Conservation (phyloP, 2,329 filamentous ascomycete genomes). For the Penicillium sp. region DNA sequence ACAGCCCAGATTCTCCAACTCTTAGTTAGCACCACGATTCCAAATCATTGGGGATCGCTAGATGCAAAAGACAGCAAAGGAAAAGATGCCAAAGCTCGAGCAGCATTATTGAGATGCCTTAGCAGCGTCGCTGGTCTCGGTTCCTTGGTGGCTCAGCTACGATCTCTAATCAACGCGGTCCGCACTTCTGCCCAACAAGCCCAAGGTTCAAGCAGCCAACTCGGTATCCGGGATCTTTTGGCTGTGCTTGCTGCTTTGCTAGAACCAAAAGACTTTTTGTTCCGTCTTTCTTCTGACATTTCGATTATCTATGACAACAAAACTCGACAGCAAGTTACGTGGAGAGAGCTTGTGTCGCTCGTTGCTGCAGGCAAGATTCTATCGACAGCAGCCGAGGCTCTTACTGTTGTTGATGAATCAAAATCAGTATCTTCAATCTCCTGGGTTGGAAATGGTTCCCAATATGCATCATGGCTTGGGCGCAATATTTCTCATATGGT, state of each 20-base stretch:
- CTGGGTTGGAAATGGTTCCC: conserved; percentile 66
- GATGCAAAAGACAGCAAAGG: conserved; percentile 28
- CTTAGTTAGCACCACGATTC: conserved; percentile 71
- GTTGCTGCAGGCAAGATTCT: conserved; percentile 62
- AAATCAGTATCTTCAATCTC: conserved; percentile 27
- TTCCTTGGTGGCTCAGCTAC: conserved; percentile 70
- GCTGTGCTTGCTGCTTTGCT: conserved; percentile 44
- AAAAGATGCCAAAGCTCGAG: conserved; percentile 20
- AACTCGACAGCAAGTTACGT: conserved; percentile 54
- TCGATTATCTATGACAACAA: conserved; percentile 39
- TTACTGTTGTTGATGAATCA: conserved; percentile 39
- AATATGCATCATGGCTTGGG: conserved; percentile 72
- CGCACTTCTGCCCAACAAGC: conserved; percentile 28
- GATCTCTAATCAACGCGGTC: conserved; percentile 52
- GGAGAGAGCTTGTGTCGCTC: conserved; percentile 63
- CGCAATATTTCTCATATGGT: conserved; percentile 56
- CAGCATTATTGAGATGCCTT: conserved; percentile 63
- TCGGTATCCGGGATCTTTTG: conserved; percentile 38
- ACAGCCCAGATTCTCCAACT: conserved; percentile 73
- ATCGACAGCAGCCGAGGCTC: conserved; percentile 57
- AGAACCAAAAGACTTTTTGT: conserved; percentile 44
- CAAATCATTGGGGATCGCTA: conserved; percentile 76
- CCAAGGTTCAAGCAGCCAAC: conserved; percentile 36
- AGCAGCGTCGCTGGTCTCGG: conserved; percentile 75
- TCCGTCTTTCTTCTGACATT: conserved; percentile 49